Evolutionary conservation across 768 basidiomycete genomes (phyloP).

Genomic region (Amanita molliuscula): DNA sequence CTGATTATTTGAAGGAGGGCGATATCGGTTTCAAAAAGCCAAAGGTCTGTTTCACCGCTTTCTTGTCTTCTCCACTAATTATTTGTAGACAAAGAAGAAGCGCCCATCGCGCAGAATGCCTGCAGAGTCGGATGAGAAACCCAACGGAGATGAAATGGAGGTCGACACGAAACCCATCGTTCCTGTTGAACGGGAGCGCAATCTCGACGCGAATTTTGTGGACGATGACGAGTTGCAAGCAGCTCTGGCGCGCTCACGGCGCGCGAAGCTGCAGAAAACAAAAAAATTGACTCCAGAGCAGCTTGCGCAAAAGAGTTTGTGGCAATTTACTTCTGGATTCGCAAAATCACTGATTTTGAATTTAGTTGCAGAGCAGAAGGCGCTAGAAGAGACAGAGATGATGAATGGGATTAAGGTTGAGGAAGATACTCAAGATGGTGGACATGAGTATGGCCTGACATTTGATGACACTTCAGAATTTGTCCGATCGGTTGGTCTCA

Average conservation of each 20-base stretch:
- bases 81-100: conserved; percentile 82
- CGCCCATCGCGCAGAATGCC: conserved; percentile 59
- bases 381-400: conserved; percentile 35
- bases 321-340: neutral
- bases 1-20: conserved; percentile 88
- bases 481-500: conserved; percentile 72
- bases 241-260: conserved; percentile 76
- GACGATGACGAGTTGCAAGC: conserved; percentile 98
- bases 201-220: conserved; percentile 83
- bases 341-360: conserved; percentile 6
- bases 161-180: conserved; percentile 68
- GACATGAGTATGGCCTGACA: conserved; percentile 51
- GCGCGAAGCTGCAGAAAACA: conserved; percentile 67
- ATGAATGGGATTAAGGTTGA: conserved; percentile 35
- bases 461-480: conserved; percentile 98
- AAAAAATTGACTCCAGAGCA: conserved; percentile 79
- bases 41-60: conserved; percentile 61
- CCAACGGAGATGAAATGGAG: conserved; percentile 57
- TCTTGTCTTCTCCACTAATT: conserved; percentile 4
- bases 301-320: conserved; percentile 64
- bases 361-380: conserved; percentile 56
- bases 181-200: conserved; percentile 42
- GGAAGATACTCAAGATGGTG: conserved; percentile 32
- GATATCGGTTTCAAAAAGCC: conserved; percentile 94
- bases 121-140: conserved; percentile 36